These are phyloP conservation scores for Orbilia oligospora DNA, from an alignment of 2,329 filamentous ascomycete genomes.

Conservation along the genomic window DNA sequence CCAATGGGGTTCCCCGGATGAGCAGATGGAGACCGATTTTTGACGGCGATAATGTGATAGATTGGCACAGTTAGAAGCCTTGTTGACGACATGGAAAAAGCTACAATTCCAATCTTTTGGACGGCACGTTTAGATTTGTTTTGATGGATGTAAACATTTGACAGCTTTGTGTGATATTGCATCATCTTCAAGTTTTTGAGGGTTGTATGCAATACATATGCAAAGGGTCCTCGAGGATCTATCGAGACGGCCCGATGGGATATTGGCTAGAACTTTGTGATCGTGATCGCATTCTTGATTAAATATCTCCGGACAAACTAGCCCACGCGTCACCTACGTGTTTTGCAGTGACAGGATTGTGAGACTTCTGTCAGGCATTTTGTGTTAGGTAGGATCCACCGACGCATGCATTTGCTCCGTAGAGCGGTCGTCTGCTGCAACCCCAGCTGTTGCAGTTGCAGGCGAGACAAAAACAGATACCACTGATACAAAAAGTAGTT, in stretches of 20 bases:
- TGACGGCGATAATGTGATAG: conserved; percentile 37
- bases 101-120: conserved; percentile 13
- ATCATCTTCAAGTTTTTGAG: conserved; percentile 13
- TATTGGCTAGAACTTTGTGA: conserved; percentile 26
- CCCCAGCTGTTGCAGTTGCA: conserved; percentile 27
- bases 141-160: conserved; percentile 31
- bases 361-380: conserved; percentile 30
- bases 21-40: conserved; percentile 14
- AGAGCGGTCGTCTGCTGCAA: conserved; percentile 26
- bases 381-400: conserved; percentile 42
- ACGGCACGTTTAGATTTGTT: conserved; percentile 6
- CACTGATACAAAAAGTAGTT: conserved; percentile 5
- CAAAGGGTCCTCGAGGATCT: background rate
- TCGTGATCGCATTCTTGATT: conserved; percentile 44
- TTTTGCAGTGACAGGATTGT: conserved; percentile 58
- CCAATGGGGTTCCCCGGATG: conserved; percentile 58
- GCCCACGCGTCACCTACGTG: conserved; percentile 60
- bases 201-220: background rate
- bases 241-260: conserved; percentile 10
- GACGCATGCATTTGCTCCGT: conserved; percentile 36
- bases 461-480: conserved; percentile 25
- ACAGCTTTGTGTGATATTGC: conserved; percentile 27
- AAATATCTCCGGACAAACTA: conserved; percentile 45
- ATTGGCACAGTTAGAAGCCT: conserved; percentile 10
- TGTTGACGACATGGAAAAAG: conserved; percentile 22